These are phyloP conservation scores for Cercospora sp. DNA, from an alignment of 2,329 filamentous ascomycete genomes.

Conservation along the genomic window DNA sequence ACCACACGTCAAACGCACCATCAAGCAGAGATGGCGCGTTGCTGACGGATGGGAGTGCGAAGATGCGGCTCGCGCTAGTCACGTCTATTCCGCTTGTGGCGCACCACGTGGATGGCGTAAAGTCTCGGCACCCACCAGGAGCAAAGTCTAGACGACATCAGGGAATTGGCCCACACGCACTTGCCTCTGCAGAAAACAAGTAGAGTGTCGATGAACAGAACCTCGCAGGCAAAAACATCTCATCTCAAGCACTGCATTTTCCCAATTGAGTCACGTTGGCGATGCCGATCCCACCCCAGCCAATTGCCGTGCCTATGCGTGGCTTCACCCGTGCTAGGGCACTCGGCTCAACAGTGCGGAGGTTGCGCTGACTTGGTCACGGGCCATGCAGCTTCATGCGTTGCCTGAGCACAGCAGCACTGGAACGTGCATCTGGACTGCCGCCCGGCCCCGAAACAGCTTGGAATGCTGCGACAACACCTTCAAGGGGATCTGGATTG, in stretches of 20 bases:
- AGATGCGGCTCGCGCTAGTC: neutral
- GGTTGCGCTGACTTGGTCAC: neutral
- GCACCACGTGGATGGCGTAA: neutral
- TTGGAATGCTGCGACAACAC: neutral
- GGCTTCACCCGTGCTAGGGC: neutral
- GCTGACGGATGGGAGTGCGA: neutral
- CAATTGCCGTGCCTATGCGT: neutral
- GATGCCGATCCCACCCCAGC: neutral
- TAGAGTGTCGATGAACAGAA: neutral
- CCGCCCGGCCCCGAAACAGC: neutral
- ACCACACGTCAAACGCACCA: neutral
- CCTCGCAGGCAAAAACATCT: neutral
- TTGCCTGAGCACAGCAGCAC: slow-evolving; percentile 13
- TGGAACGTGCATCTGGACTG: slow-evolving; percentile 10
- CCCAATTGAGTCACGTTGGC: neutral
- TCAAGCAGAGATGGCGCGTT: neutral
- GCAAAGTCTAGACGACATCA: neutral
- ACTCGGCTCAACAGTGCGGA: neutral
- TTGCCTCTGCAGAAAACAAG: neutral
- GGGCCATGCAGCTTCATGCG: slow-evolving; percentile 1
- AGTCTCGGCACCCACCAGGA: neutral
- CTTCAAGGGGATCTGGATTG: neutral
- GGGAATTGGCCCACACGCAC: neutral
- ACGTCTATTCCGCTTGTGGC: neutral
- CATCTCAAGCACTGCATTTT: neutral